Conservation (phyloP, 768 basidiomycete genomes). For the Russula olivacea region DNA sequence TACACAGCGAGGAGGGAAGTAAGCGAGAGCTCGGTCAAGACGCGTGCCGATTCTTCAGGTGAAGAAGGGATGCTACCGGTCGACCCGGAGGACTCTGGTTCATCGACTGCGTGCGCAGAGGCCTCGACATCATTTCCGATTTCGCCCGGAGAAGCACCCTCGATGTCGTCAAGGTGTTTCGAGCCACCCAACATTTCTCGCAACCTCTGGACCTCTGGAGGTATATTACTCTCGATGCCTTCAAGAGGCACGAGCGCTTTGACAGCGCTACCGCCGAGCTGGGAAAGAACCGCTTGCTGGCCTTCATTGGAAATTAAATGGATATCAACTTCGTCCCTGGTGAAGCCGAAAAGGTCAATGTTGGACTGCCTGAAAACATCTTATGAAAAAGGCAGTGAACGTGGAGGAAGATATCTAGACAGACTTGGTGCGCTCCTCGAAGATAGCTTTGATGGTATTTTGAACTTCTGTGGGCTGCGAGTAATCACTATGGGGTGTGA, state of each 20-base stretch:
- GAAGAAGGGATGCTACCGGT: background rate
- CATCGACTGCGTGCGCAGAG: constrained; percentile 4
- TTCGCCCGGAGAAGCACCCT: constrained; percentile 19
- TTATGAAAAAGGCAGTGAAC: constrained; percentile 7
- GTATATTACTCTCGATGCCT: constrained; percentile 20
- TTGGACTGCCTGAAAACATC: constrained; percentile 23
- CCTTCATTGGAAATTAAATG: constrained; percentile 31
- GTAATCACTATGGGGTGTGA: constrained; percentile 7
- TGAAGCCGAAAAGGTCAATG: constrained; percentile 17
- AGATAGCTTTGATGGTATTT: constrained; percentile 34
- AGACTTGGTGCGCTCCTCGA: constrained; percentile 36
- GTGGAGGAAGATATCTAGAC: constrained; percentile 16
- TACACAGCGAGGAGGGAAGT: constrained; percentile 16
- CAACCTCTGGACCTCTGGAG: constrained; percentile 29
- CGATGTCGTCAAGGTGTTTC: constrained; percentile 25
- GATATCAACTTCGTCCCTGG: constrained; percentile 31
- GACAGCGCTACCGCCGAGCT: constrained; percentile 28
- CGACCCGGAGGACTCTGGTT: background rate
- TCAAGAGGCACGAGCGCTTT: constrained; percentile 32
- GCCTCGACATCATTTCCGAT: constrained; percentile 4
- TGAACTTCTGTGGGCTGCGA: constrained; percentile 28
- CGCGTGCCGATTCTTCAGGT: background rate
- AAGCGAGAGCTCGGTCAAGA: constrained; percentile 12
- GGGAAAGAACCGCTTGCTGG: constrained; percentile 31
- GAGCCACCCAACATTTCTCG: constrained; percentile 27